phyloP scores from a whole-genome alignment of 2,329 filamentous ascomycete genomes.

The Coniochaeta ligniaria region DNA sequence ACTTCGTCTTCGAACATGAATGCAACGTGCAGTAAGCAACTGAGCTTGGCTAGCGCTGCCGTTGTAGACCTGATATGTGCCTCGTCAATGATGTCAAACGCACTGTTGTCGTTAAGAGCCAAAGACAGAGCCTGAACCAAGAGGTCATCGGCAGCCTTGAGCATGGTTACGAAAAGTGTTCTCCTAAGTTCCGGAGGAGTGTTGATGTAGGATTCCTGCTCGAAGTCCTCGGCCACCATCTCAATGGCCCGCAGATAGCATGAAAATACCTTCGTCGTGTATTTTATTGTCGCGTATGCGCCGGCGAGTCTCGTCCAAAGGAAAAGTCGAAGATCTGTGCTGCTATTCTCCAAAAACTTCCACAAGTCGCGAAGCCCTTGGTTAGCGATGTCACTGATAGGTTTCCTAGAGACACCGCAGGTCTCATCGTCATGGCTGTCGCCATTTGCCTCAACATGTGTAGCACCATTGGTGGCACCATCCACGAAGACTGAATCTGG shows the following conservation, averaged over 20 bases:
- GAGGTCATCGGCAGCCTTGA: slow-evolving; percentile 74
- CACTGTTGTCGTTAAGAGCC: slow-evolving; percentile 56
- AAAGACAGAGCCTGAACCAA: slow-evolving; percentile 64
- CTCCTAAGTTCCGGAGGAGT: slow-evolving; percentile 59
- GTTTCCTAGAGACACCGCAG: slow-evolving; percentile 14
- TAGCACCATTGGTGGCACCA: slow-evolving; percentile 8
- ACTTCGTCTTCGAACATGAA: slow-evolving; percentile 80
- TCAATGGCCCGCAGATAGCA: slow-evolving; percentile 83
- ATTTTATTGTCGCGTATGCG: slow-evolving; percentile 79
- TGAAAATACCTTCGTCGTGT: slow-evolving; percentile 80
- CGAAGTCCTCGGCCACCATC: slow-evolving; percentile 60
- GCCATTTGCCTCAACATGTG: slow-evolving; percentile 10
- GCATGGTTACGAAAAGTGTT: slow-evolving; percentile 63
- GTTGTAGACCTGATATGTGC: slow-evolving; percentile 69
- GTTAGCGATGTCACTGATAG: slow-evolving; percentile 44
- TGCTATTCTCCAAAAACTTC: slow-evolving; percentile 76
- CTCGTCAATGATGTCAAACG: slow-evolving; percentile 80
- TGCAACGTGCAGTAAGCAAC: slow-evolving; percentile 69
- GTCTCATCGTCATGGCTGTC: slow-evolving; percentile 4
- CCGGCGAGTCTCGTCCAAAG: slow-evolving; percentile 88
- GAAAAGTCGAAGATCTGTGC: slow-evolving; percentile 75
- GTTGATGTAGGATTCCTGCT: slow-evolving; percentile 55
- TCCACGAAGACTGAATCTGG: slow-evolving; percentile 47
- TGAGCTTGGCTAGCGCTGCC: slow-evolving; percentile 62
- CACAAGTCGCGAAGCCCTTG: slow-evolving; percentile 68